Evolutionary conservation across 2,329 filamentous ascomycete species (phyloP), one percentile per base, ranked within the genome.

Genomic region (Pseudocercospora musae): DNA sequence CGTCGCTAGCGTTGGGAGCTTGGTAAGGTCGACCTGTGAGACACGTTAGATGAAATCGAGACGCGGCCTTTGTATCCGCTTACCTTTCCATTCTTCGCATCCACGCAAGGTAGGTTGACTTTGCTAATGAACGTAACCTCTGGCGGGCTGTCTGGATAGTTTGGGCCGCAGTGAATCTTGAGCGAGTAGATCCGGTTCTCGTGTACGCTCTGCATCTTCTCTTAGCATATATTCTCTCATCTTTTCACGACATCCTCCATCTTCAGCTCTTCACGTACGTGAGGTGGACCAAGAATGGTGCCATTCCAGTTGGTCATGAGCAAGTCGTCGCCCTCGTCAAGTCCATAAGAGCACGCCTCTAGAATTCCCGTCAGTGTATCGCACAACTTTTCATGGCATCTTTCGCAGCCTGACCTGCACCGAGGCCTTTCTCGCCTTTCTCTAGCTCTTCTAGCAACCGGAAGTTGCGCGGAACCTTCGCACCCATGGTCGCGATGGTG

Each of bases 171-270:
- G 81, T 96, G 89, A 81, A 99, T 96, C 79, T 94, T 96, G 72
- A 99, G 85, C 70, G 92, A 96, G 84, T 99, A 99, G 81, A 99
- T 99, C 73, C 95, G 90, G 80, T 99, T 99, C 83, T 99, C 95
- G 77, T 98, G 94, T 66, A 89, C 92, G 78, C 92, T 96, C 91
- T 95, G 73, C 46, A 18, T 49, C 18, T 40, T 6, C 46, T 33
- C 10, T 58, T 57, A 58, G 54, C 50, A 55, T 21, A 15, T 25
- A 21, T 54, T 61, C 31, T 55, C 23, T n/a, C 10, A 23, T 60
- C 29, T 9, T 21, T 42, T 27, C 33, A 44, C n/a, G 44, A 37
- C 8, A 21, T 10, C 1, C 10, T 37, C n/a, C 53, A 27, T 13
- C 10, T 27, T 48, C 31, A 54, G n/a, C 25, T 23, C 23, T 27